Percentiles rank a stretch among this genome's conserved stretches.
These are phyloP conservation scores for Carex pumila DNA, from an alignment of 176 grass and related monocot species.

Conservation along the genomic window DNA sequence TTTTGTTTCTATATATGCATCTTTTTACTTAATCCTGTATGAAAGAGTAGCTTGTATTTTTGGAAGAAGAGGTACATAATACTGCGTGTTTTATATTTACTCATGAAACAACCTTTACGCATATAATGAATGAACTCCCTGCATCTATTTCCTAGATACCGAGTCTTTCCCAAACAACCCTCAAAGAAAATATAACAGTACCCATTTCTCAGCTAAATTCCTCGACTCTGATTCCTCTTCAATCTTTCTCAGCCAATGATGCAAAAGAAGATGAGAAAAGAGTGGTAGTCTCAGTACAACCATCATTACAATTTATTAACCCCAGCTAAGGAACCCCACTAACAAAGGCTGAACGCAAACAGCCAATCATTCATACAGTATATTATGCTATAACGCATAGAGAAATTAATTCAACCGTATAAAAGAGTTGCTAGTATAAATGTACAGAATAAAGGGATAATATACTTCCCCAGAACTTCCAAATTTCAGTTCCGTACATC, in stretches of 20 bases:
- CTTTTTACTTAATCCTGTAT: neutral
- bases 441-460: neutral
- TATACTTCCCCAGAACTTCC: neutral
- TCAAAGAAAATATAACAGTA: neutral
- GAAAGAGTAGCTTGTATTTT: neutral
- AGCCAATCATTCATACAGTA: neutral
- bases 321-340: neutral
- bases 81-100: neutral
- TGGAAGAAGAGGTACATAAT: neutral
- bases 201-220: neutral
- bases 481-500: neutral
- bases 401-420: neutral
- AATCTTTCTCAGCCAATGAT: neutral
- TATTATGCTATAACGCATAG: constrained; percentile 1
- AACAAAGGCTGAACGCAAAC: neutral
- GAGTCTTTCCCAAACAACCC: neutral
- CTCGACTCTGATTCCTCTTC: neutral
- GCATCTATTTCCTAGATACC: neutral
- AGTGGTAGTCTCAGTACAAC: neutral
- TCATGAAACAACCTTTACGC: neutral
- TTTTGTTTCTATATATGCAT: neutral
- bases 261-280: neutral
- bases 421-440: neutral
- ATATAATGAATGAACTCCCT: neutral
- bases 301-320: neutral